Evolutionary conservation across 1,284 basidiomycete genomes (phyloP).

Genomic region (Leccinum pachyderme): DNA sequence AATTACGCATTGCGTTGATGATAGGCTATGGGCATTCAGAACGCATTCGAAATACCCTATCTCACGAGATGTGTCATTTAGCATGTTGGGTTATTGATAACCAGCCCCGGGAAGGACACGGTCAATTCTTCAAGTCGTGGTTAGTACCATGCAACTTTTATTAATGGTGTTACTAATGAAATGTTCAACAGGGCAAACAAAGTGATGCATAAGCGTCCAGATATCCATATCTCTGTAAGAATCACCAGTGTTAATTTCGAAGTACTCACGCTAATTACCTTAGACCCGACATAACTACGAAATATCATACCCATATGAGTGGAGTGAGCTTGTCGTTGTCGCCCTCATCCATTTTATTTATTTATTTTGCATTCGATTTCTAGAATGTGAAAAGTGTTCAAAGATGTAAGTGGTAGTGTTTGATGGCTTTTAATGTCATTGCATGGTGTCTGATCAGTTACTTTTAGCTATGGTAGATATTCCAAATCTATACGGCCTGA

Average conservation of each 20-base stretch:
- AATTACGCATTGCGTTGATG: neutral
- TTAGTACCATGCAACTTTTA: conserved; percentile 30
- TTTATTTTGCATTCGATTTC: neutral
- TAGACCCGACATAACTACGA: conserved; percentile 76
- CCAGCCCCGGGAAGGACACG: conserved; percentile 66
- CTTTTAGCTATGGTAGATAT: conserved; percentile 68
- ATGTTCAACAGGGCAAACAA: conserved; percentile 50
- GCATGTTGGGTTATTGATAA: conserved; percentile 78
- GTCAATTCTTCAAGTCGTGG: conserved; percentile 69
- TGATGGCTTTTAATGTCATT: neutral
- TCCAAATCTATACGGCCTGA: conserved; percentile 72
- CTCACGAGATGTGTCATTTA: conserved; percentile 88
- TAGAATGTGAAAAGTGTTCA: conserved; percentile 65
- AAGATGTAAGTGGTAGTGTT: conserved; percentile 52
- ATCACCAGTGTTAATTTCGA: conserved; percentile 14
- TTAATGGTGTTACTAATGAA: neutral
- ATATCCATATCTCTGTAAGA: conserved; percentile 70
- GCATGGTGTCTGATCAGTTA: conserved; percentile 4
- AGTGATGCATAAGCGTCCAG: conserved; percentile 59
- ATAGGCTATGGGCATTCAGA: conserved; percentile 39
- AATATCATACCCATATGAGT: conserved; percentile 74
- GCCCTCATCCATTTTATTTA: neutral
- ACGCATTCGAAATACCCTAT: conserved; percentile 73
- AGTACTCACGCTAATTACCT: conserved; percentile 4
- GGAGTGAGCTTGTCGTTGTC: conserved; percentile 51